Conservation (phyloP, 2,329 filamentous ascomycete genomes). For the Neonectria punicea region DNA sequence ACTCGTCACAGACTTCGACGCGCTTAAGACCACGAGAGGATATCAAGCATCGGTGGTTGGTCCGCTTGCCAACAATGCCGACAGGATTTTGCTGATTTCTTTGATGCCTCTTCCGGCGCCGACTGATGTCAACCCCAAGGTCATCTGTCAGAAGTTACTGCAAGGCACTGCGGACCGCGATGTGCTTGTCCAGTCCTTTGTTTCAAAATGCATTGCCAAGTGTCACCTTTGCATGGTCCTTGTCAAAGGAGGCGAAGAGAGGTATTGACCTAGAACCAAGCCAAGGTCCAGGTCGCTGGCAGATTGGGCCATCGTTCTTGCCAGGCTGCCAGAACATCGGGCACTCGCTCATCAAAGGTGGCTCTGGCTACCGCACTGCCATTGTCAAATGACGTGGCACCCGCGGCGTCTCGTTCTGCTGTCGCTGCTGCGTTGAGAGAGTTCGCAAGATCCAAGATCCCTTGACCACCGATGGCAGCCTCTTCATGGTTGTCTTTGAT, state of each 20-base stretch:
- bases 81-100: too few species aligned
- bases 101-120: too few species aligned
- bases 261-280: slow-evolving; percentile 78
- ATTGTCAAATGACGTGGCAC: slow-evolving; percentile 73
- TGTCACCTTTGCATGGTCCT: not conserved
- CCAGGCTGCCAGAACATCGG: slow-evolving; percentile 91
- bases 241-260: not conserved
- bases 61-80: not conserved
- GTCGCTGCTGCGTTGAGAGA: slow-evolving; percentile 82
- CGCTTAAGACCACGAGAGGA: not conserved
- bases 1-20: not conserved
- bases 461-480: slow-evolving; percentile 87
- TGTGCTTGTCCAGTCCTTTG: not conserved
- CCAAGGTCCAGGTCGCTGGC: slow-evolving; percentile 92
- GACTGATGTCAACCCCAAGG: not conserved
- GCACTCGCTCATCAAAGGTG: slow-evolving; percentile 92
- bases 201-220: not conserved
- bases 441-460: slow-evolving; percentile 91
- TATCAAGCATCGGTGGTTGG: not conserved
- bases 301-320: slow-evolving; percentile 94
- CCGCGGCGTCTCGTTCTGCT: slow-evolving; percentile 77
- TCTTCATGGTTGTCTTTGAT: slow-evolving; percentile 99
- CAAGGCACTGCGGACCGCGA: not conserved
- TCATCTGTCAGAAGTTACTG: not conserved
- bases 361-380: slow-evolving; percentile 73